Conservation (phyloP, 768 basidiomycete species). For the Serendipita sp. region DNA sequence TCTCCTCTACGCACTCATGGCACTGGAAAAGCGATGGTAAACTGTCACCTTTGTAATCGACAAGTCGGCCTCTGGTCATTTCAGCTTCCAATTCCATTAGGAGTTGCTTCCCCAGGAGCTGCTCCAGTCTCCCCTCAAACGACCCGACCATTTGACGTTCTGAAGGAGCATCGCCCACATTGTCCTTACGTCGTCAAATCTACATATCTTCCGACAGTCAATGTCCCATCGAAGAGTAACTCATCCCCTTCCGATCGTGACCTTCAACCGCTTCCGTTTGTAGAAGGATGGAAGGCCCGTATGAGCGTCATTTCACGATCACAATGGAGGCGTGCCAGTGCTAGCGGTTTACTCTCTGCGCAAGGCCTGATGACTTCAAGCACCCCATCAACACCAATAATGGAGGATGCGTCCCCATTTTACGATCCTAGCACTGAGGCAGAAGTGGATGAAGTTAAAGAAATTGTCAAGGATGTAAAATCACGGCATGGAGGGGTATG, state of each 20-base stretch:
- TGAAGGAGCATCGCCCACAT: slow-evolving; percentile 70
- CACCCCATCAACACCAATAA: slow-evolving; percentile 35
- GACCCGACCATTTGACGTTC: slow-evolving; percentile 45
- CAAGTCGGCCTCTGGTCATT: slow-evolving; percentile 69
- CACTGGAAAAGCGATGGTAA: slow-evolving; percentile 34
- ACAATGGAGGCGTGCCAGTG: slow-evolving; percentile 1
- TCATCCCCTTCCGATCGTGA: slow-evolving; percentile 1
- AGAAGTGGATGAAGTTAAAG: slow-evolving; percentile 26
- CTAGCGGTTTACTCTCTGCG: not conserved
- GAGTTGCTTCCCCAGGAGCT: slow-evolving; percentile 4
- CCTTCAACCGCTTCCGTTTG: slow-evolving; percentile 8
- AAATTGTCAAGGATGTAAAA: slow-evolving; percentile 68
- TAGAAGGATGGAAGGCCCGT: slow-evolving; percentile 7
- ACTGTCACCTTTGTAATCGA: slow-evolving; percentile 59
- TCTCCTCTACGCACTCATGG: not conserved
- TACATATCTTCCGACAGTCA: slow-evolving; percentile 10
- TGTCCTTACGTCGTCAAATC: slow-evolving; percentile 50
- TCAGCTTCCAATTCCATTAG: slow-evolving; percentile 8
- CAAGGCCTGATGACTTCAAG: slow-evolving; percentile 36
- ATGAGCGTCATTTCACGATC: slow-evolving; percentile 5
- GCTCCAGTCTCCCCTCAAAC: slow-evolving; percentile 16
- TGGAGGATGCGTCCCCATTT: slow-evolving; percentile 13
- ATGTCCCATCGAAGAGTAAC: not conserved
- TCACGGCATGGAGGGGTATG: slow-evolving; percentile 40
- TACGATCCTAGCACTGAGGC: slow-evolving; percentile 20